phyloP scores from a whole-genome alignment of 257 asterid species.

The Sherardia arvensis region DNA sequence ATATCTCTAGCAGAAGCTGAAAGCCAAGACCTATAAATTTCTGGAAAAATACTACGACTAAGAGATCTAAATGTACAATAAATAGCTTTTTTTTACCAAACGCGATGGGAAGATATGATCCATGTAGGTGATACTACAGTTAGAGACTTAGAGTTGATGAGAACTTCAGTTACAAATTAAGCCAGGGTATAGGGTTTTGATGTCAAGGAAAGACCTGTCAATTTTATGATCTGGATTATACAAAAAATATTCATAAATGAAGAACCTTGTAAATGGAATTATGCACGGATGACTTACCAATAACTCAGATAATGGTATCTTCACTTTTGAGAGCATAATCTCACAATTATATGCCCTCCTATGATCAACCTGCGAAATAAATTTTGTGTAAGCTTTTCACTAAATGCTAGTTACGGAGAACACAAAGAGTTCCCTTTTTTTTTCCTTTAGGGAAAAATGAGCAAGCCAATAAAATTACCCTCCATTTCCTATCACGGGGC shows the following conservation, averaged over 20 bases:
- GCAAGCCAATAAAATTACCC: background rate
- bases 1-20: too few relatives aligned
- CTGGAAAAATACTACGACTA: too few relatives aligned
- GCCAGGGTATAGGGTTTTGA: background rate
- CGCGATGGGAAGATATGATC: too few relatives aligned
- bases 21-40: too few relatives aligned
- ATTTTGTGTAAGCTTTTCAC: background rate
- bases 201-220: background rate
- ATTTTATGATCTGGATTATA: background rate
- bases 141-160: background rate
- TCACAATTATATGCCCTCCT: conserved; percentile 96
- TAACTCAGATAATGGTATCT: conserved; percentile 71
- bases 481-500: background rate
- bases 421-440: too few relatives aligned
- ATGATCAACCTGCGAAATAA: conserved; percentile 65
- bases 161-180: background rate
- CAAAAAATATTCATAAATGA: background rate
- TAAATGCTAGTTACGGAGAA: background rate
- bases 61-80: too few relatives aligned
- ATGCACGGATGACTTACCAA: conserved; percentile 44
- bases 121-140: too few relatives aligned
- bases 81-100: too few relatives aligned
- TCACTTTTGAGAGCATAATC: conserved; percentile 91
- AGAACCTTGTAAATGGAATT: background rate
- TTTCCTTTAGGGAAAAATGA: background rate